phyloP scores from a whole-genome alignment of 2,329 filamentous ascomycete genomes.

The Leptodontidium sp. region DNA sequence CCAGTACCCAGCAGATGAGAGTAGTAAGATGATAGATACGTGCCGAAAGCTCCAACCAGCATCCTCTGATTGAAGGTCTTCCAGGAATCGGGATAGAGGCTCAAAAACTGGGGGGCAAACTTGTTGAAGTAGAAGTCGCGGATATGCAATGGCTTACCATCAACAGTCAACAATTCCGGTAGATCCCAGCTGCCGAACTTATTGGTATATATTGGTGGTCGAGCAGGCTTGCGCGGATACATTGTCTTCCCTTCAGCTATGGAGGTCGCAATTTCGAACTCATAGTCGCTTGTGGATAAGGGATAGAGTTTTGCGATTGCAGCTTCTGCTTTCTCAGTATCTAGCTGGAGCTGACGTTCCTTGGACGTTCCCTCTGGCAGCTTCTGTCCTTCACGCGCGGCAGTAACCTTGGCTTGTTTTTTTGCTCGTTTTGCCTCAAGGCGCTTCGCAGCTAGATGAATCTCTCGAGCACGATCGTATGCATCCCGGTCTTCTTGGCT shows the following conservation, averaged over 20 bases:
- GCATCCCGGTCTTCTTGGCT: not conserved
- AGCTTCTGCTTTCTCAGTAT: not conserved
- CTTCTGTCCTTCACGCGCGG: too few relatives aligned
- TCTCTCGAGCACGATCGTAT: not conserved
- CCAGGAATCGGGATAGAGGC: constrained; percentile 15
- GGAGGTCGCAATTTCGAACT: not conserved
- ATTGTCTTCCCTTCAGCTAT: not conserved
- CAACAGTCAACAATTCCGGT: constrained; percentile 10
- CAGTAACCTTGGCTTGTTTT: not conserved
- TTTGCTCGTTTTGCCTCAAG: not conserved
- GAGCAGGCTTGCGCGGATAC: constrained; percentile 6
- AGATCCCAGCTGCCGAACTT: not conserved
- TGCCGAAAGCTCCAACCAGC: constrained; percentile 18
- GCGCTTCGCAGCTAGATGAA: too few relatives aligned
- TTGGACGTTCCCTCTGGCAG: too few relatives aligned
- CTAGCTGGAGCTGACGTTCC: too few relatives aligned
- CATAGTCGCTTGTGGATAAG: not conserved
- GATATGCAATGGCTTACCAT: constrained; percentile 27
- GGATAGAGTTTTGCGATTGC: not conserved
- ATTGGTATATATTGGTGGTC: not conserved
- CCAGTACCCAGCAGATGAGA: not conserved
- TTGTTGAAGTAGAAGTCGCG: constrained; percentile 30
- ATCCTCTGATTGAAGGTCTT: constrained; percentile 12
- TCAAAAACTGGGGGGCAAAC: constrained; percentile 29
- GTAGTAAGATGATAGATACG: constrained; percentile 24